phyloP scores from a whole-genome alignment of 2,329 filamentous ascomycete species.

The Scytalidium sp. region DNA sequence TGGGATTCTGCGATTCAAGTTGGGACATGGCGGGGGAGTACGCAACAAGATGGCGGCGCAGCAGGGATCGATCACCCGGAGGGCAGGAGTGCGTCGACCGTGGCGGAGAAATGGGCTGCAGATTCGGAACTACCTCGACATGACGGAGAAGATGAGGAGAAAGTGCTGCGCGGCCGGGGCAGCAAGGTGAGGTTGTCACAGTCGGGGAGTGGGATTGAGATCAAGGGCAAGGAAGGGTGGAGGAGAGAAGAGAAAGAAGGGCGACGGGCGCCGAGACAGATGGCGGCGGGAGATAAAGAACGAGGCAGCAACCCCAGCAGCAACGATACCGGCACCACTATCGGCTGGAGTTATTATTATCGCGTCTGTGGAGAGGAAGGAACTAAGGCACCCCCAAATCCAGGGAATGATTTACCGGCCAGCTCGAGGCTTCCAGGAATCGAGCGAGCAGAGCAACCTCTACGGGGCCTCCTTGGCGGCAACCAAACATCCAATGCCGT shows the following conservation, averaged over 20 bases:
- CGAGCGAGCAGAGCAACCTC: too few species aligned
- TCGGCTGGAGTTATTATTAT: neutral
- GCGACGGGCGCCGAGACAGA: too few species aligned
- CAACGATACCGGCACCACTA: neutral
- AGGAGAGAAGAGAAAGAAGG: neutral
- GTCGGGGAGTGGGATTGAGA: neutral
- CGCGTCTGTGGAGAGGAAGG: neutral
- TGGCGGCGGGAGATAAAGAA: neutral
- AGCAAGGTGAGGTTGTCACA: neutral
- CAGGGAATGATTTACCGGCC: too few species aligned
- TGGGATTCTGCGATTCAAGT: constrained; percentile 14
- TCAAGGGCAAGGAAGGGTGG: neutral
- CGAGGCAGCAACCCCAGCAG: neutral
- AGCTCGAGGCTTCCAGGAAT: too few species aligned
- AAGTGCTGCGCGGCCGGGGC: constrained; percentile 7
- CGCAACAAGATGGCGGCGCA: neutral
- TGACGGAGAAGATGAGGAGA: constrained; percentile 7
- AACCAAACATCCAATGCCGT: too few species aligned
- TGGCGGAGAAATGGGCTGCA: neutral
- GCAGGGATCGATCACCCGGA: neutral
- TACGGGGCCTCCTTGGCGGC: too few species aligned
- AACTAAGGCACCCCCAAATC: too few species aligned
- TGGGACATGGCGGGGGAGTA: constrained; percentile 19
- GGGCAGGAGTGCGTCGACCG: neutral
- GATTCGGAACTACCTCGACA: constrained; percentile 11